phyloP scores from a whole-genome alignment of 495 filamentous ascomycete genomes.

The Aspergillus homomorphus region DNA sequence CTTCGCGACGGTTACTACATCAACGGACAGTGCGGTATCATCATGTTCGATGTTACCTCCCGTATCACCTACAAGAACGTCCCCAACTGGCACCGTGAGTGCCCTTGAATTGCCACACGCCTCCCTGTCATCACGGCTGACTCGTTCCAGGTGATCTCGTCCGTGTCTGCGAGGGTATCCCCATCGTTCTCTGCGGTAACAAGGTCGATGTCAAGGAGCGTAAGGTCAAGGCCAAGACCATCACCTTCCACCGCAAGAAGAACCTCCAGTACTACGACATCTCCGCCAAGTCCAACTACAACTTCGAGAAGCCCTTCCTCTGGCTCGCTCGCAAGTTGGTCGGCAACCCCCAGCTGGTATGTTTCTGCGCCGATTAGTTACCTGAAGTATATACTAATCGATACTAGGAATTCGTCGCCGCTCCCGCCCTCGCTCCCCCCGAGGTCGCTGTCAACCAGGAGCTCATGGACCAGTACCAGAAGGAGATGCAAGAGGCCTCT shows the following conservation, averaged over 20 bases:
- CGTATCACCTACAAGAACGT: constrained; percentile 99
- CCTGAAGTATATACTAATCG: constrained; percentile 6
- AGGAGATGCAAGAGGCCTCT: constrained; percentile 84
- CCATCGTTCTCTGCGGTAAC: constrained; percentile 97
- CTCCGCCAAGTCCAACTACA: constrained; percentile 99
- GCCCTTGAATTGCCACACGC: not conserved
- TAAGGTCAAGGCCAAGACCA: constrained; percentile 99
- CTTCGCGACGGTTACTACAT: constrained; percentile 99
- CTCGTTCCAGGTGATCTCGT: constrained; percentile 81
- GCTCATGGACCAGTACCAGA: constrained; percentile 75
- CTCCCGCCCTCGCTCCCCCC: constrained; percentile 88
- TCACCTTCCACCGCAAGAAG: constrained; percentile 99
- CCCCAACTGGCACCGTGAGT: constrained; percentile 99
- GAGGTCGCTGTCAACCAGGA: constrained; percentile 82
- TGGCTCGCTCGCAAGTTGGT: constrained; percentile 99
- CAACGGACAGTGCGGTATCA: constrained; percentile 99
- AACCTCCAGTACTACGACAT: constrained; percentile 99
- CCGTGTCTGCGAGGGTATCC: constrained; percentile 99
- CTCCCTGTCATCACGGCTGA: constrained; percentile 13
- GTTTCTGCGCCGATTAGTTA: constrained; percentile 27
- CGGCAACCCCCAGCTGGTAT: constrained; percentile 84
- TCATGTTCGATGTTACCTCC: constrained; percentile 99
- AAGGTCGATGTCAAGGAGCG: constrained; percentile 99
- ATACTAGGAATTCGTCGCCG: constrained; percentile 90
- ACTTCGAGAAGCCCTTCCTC: constrained; percentile 99